A percentile compares a stretch with the other conserved stretches of the same genome.
phyloP scores from a whole-genome alignment of 2,329 filamentous ascomycete genomes.

The Fusarium sp. region DNA sequence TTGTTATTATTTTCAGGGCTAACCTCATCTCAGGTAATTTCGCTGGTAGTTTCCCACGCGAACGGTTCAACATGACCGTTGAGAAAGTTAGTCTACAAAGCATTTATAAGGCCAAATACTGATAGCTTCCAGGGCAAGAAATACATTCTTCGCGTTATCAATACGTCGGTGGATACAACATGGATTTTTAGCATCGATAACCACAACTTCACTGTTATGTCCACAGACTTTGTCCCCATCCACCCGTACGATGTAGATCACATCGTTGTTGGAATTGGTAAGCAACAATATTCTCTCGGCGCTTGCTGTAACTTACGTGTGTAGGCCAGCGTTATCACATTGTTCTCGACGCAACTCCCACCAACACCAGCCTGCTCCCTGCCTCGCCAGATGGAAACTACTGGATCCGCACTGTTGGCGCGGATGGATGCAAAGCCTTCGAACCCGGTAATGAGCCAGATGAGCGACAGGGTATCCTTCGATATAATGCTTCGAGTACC shows the following conservation, averaged over 20 bases:
- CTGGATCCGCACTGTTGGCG: constrained; percentile 42
- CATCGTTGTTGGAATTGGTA: constrained; percentile 34
- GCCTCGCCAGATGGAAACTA: constrained; percentile 37
- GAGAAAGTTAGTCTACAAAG: neutral
- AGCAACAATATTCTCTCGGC: fast-evolving
- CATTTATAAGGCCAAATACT: neutral
- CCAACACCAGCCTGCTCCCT: constrained; percentile 18
- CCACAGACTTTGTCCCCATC: constrained; percentile 39
- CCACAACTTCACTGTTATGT: constrained; percentile 37
- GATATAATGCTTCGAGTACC: constrained; percentile 24
- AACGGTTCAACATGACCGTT: constrained; percentile 16
- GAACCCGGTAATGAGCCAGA: constrained; percentile 20
- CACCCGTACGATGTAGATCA: constrained; percentile 33
- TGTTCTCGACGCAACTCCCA: constrained; percentile 34
- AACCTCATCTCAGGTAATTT: neutral
- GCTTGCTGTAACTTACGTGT: fast-evolving
- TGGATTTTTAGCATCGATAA: constrained; percentile 44
- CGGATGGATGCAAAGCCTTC: neutral
- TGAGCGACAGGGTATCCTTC: constrained; percentile 36
- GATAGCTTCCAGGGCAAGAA: neutral
- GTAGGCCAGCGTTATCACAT: constrained; percentile 36
- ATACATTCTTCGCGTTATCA: constrained; percentile 41
- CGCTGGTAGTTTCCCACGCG: constrained; percentile 17
- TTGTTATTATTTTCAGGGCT: fast-evolving
- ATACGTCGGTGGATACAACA: constrained; percentile 39